Evolutionary conservation across 2,329 filamentous ascomycete genomes (phyloP).

Genomic region (Zymoseptoria brevis): DNA sequence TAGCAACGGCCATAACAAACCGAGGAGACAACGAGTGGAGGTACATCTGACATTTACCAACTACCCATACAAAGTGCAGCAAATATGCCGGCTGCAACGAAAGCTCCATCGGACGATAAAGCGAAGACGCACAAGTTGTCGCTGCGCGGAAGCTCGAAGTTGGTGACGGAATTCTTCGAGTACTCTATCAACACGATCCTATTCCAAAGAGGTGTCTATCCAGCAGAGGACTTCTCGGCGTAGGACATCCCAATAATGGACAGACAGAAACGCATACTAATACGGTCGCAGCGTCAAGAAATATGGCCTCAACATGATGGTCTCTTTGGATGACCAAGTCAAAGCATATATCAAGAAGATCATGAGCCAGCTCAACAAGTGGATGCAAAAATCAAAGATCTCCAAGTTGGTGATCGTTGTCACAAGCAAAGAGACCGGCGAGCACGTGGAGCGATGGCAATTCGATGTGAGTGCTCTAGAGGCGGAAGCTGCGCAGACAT

Average conservation of each 20-base stretch:
- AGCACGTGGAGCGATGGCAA: constrained; percentile 95
- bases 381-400: constrained; percentile 97
- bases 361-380: constrained; percentile 94
- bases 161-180: constrained; percentile 84
- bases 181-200: constrained; percentile 97
- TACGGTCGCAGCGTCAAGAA: constrained; percentile 67
- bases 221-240: constrained; percentile 93
- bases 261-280: neutral
- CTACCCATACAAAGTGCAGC: constrained; percentile 1
- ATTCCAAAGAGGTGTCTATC: constrained; percentile 80
- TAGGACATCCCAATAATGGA: constrained; percentile 38
- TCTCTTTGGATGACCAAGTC: constrained; percentile 94
- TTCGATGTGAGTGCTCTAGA: constrained; percentile 61
- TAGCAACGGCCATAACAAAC: constrained; percentile 7
- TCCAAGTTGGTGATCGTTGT: constrained; percentile 95
- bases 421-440: constrained; percentile 92
- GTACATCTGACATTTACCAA: neutral
- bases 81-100: constrained; percentile 12
- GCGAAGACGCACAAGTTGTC: constrained; percentile 93
- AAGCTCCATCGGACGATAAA: constrained; percentile 46
- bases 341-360: constrained; percentile 99
- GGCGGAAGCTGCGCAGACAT: neutral
- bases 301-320: constrained; percentile 98
- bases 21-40: neutral
- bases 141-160: constrained; percentile 57